A percentile compares a stretch with the other conserved stretches of the same genome.
Evolutionary conservation across 129 eudicot genomes (phyloP).

Genomic region (Lactuca sativa): DNA sequence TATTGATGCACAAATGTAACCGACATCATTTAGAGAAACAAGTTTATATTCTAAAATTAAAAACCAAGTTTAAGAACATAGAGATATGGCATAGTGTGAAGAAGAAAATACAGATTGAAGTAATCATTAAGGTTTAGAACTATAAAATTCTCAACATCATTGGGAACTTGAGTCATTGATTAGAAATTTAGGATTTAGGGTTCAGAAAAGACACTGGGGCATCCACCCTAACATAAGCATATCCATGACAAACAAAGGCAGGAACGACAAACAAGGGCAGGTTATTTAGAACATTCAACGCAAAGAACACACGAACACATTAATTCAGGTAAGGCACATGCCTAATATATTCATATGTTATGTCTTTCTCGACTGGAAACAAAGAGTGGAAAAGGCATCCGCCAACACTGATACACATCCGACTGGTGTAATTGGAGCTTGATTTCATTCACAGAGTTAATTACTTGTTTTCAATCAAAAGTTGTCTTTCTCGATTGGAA

Average conservation of each 20-base stretch:
- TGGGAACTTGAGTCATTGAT: background rate
- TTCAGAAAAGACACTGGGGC: background rate
- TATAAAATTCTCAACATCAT: background rate
- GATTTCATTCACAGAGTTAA: background rate
- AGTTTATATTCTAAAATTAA: too few relatives aligned
- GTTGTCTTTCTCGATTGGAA: background rate
- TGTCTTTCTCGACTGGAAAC: background rate
- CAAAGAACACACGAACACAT: background rate
- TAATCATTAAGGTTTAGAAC: background rate
- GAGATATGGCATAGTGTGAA: too few relatives aligned
- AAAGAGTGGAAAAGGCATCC: constrained; percentile 6
- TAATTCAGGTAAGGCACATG: background rate
- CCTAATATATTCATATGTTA: background rate
- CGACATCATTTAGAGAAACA: too few relatives aligned
- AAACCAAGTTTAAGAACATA: too few relatives aligned
- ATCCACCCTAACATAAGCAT: background rate
- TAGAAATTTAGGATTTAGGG: background rate
- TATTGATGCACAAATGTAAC: too few relatives aligned
- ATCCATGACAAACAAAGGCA: constrained; percentile 6
- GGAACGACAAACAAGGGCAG: background rate
- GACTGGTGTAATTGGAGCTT: background rate
- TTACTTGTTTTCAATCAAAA: background rate
- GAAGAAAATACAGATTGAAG: too few relatives aligned
- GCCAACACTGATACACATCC: background rate
- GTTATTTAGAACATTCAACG: background rate